Evolutionary conservation across 805 yeast genomes (phyloP), one percentile per base, ranked within the genome.

Genomic region (Nakazawaea populi): DNA sequence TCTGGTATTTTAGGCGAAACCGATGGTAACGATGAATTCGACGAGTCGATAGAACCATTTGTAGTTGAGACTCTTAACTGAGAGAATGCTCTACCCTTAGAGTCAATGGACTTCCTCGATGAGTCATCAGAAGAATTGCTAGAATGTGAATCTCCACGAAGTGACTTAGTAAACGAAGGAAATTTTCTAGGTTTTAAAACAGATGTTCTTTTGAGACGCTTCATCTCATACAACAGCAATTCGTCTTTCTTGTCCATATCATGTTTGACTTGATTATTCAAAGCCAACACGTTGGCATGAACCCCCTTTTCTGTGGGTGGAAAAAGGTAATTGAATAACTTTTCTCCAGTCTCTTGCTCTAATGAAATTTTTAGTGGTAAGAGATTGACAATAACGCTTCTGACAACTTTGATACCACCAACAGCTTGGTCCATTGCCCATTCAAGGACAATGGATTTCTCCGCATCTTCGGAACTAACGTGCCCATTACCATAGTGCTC

Each of bases 341-440:
- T 77, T 39, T 75, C 76, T 1, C 90, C 85, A 0, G 91, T 80
- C 1, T 69, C 71, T 55, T 85, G 87, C 54, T 91, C 97, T 38
- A 92, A 63, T 55, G 84, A 86, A 3, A 92, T 58, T 53, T 79
- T 80, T 54, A 91, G 59, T 0, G 96, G 96, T 48, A 77, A 75
- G 14, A 89, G 64, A 1, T 68, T 65, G 18, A 88, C 71, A 37
- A 79, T 79, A 28, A 89, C 83, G 47, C 76, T 70, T 53, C 81
- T 82, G 68, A 91, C 73, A 28, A 91, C 83, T n/a, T 87, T 78
- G 47, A 91, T 89, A 9, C 98, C 98, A 34, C 97, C 98, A 51
- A 92, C 85, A 0, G 96, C 89, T 49, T 79, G 80, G 48, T 85
- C 78, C 83, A 87, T 79, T n/a, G 80, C 77, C 98, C 98, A 91